Base-by-base conservation (phyloP, 2,329 filamentous ascomycete genomes). In the Microsporum ferrugineum region DNA sequence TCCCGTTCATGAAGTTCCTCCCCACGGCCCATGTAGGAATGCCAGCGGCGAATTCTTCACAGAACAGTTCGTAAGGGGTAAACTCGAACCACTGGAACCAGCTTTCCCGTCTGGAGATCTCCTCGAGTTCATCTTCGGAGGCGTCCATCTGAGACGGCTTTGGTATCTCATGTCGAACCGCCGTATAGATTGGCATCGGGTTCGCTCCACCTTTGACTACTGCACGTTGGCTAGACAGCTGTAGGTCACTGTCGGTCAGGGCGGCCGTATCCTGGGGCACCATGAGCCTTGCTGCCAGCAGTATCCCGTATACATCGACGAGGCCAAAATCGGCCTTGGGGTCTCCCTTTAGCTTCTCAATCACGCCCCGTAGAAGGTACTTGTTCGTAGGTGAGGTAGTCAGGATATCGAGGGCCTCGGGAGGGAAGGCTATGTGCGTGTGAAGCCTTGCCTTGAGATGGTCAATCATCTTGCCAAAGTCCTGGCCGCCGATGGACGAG, bases 31-130 rank as follows among this genome's bases (percentile, higher is more conserved):
- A 99, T 0, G 89, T 96, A 0, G 94, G 94, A 63, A 99, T 96
- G 2, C 94, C 92, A 1, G 92, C 91, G 29, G 82, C 82, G 58
- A 96, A 86, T 69, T 96, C 92, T 73, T 97, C 92, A 67, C 91
- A 96, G 73, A 94, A 96, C 71, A 96, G 87, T 71, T 97, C 92
- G 69, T 95, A 96, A 0, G 92, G 92, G 0, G 90, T 95, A 68
- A 92, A 88, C 70, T 99, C 94, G 67, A 94, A 96, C 92, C 94
- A 97, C 68, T 99, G 92, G 68, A 97, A 99, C 89, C 91, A 97
- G 1, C 90, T 82, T 69, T 95, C 88, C 63, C 80, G 75, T 60
- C 74, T 75, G 2, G 80, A 78, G 62, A 79, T 76, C 41, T 73
- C 77, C 63, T 79, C 76, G 1, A 73, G 68, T 63, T 68, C 71